These are phyloP conservation scores for Stephania yunnanensis DNA, from an alignment of 164 flowering plant genomes.

Conservation along the genomic window DNA sequence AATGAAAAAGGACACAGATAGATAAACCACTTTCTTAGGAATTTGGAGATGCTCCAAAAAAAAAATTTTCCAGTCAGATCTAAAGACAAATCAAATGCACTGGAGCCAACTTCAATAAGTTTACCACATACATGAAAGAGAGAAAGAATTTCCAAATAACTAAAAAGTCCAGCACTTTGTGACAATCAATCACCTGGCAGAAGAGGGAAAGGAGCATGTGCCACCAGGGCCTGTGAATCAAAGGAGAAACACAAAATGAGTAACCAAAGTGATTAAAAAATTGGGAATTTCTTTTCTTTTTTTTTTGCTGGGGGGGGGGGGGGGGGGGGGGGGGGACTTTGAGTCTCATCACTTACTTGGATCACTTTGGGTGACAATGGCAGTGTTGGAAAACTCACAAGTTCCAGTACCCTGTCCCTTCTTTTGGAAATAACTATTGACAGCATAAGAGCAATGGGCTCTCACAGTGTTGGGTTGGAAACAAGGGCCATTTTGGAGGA, in stretches of 20 bases:
- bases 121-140: background rate
- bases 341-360: slow-evolving; percentile 34
- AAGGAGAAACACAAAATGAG: slow-evolving; percentile 1
- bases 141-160: background rate
- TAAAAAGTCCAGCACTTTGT: background rate
- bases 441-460: slow-evolving; percentile 72
- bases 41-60: background rate
- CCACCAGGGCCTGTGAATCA: slow-evolving; percentile 27
- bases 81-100: background rate
- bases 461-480: slow-evolving; percentile 64
- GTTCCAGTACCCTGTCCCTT: slow-evolving; percentile 39
- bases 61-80: background rate
- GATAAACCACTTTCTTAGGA: background rate
- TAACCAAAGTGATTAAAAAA: background rate
- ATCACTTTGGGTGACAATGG: slow-evolving; percentile 24
- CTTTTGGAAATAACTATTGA: slow-evolving; percentile 70
- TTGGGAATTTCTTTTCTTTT: background rate
- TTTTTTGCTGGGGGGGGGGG: no score
- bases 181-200: slow-evolving; percentile 27
- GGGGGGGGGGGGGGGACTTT: background rate
- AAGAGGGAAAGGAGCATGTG: slow-evolving; percentile 37
- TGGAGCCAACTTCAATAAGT: background rate
- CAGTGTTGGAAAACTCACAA: slow-evolving; percentile 62
- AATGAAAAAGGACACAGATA: background rate
- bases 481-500: slow-evolving; percentile 56